Evolutionary conservation across 495 filamentous ascomycete genomes (phyloP), one percentile per base, ranked within the genome.

Genomic region (Diplogelasinospora grovesii): DNA sequence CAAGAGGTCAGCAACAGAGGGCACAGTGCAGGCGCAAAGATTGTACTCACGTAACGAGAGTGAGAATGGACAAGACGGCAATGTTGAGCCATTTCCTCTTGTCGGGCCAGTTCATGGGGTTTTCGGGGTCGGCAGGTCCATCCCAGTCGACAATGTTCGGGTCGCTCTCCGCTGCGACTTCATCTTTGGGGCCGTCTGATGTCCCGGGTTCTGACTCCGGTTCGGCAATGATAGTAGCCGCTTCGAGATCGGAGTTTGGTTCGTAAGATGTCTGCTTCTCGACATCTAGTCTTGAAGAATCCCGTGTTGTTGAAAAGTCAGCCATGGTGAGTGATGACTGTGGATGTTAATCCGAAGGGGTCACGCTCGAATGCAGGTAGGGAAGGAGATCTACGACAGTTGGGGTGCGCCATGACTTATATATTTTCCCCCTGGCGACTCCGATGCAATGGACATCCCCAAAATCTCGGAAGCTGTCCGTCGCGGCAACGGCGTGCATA

Each of bases 81-180:
- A 86, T 82, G 44, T 81, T 73, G 3, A 69, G 23, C 77, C 81
- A 87, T 61, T 88, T 88, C 51, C 72, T 74, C 24, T 50, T 48
- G 6, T 57, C 53, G 1, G 72, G 46, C 65, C 77, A 82, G 59
- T 84, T 83, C 59, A 69, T 67, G 1, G 81, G 81, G 52, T 83
- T 81, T 29, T 71, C 64, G 3, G 67, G 75, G 42, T 85, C 81
- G 35, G 78, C 55, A 19, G 68, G 66, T 0, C 74, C 74, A 36
- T 72, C 64, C 67, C 68, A 75, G 4, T 51, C 46, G 19, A 73
- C 43, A 45, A 67, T 44, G 20, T 68, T 63, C 14, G 62, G 54
- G 14, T 65, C 65, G 5, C 39, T 37, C 22, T 48, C 28, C 14
- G 54, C 51, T 3, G 42, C 43, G 26, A 49, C 35, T 11, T 57